phyloP scores from a whole-genome alignment of 108 stramenopile genomes.

The Fistulifera solaris region DNA sequence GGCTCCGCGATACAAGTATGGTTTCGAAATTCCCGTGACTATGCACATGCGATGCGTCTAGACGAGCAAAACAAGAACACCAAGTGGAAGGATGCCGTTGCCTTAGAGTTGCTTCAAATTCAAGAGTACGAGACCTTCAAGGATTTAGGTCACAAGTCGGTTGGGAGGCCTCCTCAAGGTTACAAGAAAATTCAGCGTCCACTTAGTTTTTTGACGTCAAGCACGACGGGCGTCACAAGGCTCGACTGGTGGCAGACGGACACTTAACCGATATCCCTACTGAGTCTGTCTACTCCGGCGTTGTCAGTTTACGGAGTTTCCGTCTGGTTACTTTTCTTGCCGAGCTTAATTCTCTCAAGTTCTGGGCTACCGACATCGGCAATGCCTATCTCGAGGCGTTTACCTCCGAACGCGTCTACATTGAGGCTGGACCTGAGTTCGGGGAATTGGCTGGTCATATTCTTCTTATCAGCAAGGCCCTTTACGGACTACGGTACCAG shows the following conservation, averaged over 20 bases:
- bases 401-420: conserved; percentile 19
- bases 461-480: conserved; percentile 16
- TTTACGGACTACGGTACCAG: conserved; percentile 26
- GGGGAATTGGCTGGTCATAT: conserved; percentile 15
- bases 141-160: conserved; percentile 6
- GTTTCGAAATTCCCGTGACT: conserved; percentile 14
- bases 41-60: conserved; percentile 9
- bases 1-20: conserved; percentile 15
- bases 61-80: conserved; percentile 16
- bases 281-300: conserved; percentile 19
- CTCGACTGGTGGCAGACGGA: conserved; percentile 23
- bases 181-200: conserved; percentile 25
- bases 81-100: conserved; percentile 15
- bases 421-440: conserved; percentile 29
- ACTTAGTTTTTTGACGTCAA: conserved; percentile 29
- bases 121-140: conserved; percentile 14
- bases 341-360: conserved; percentile 12
- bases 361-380: conserved; percentile 12
- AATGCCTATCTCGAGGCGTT: conserved; percentile 17
- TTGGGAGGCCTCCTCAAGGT: not conserved
- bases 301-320: conserved; percentile 12
- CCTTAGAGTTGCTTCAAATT: conserved; percentile 10
- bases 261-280: conserved; percentile 21
- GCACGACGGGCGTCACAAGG: conserved; percentile 26
- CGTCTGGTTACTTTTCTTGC: conserved; percentile 6